A percentile compares a stretch with the other conserved stretches of the same genome.
These are phyloP conservation scores for Chaetomium sp. DNA, from an alignment of 2,329 filamentous ascomycete genomes.

Conservation along the genomic window DNA sequence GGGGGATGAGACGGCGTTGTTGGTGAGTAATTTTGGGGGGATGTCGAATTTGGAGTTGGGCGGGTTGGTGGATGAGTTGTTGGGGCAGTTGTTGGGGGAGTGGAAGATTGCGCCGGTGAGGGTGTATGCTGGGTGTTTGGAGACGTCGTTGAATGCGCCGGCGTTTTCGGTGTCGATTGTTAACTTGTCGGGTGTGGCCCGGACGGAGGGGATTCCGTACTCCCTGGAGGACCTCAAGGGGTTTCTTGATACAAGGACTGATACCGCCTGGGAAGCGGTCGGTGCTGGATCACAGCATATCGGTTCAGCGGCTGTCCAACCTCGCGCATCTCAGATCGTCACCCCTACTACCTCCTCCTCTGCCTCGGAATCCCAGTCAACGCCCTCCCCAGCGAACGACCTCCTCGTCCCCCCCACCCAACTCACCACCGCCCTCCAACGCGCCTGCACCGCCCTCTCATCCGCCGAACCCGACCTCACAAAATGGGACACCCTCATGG, in stretches of 20 bases:
- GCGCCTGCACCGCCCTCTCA: slow-evolving; percentile 46
- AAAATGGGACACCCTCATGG: slow-evolving; percentile 56
- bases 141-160: slow-evolving; percentile 66
- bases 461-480: slow-evolving; percentile 57
- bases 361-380: slow-evolving; percentile 28
- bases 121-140: slow-evolving; percentile 56
- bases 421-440: slow-evolving; percentile 50
- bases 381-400: slow-evolving; percentile 35
- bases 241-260: slow-evolving; percentile 59
- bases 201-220: slow-evolving; percentile 35
- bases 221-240: slow-evolving; percentile 49
- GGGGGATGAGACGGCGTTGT: slow-evolving; percentile 44
- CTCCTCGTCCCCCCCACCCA: slow-evolving; percentile 44
- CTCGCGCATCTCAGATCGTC: slow-evolving; percentile 41
- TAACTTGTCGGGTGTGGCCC: slow-evolving; percentile 47
- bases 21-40: slow-evolving; percentile 55
- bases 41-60: slow-evolving; percentile 52
- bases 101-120: slow-evolving; percentile 48
- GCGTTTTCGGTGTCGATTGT: slow-evolving; percentile 64
- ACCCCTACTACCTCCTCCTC: slow-evolving; percentile 23
- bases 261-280: slow-evolving; percentile 49
- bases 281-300: slow-evolving; percentile 19
- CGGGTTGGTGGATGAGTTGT: slow-evolving; percentile 47
- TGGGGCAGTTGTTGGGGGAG: slow-evolving; percentile 40
- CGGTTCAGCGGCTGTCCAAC: slow-evolving; percentile 21